Base-by-base conservation (phyloP, 225 moss, liverwort and hornwort genomes). In the Rhytidiadelphus loreus region DNA sequence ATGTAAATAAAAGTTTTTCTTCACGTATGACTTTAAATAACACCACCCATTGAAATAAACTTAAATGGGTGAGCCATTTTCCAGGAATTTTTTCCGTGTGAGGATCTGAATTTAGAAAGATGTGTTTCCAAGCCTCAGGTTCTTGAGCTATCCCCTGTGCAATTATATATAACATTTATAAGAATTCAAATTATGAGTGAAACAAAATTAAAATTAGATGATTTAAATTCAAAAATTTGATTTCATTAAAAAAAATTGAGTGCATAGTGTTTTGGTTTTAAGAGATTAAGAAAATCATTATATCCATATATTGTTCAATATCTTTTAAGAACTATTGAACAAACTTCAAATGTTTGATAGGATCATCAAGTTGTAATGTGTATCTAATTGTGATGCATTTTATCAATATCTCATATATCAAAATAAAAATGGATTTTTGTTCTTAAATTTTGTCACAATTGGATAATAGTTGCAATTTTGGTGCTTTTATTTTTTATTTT, bases 1-100 rank as follows among this genome's bases (percentile, higher is more conserved):
- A 95, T 12, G 90, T 94, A 65, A 95, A 98, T 4, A 96, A 50
- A 37, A 98, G 43, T 41, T 98, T 97, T 50, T 98, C 98, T 70
- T 95, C 95, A 7, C 97, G 94, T 10, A 97, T 91, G 20, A 96
- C 90, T 87, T 96, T 96, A 2, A 95, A 76, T 26, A 97, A 17
- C 5, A 96, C 85, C 11, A 98, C 91, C 88, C 95, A 95, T 48
- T 97, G 97, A 73, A 98, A 98, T 12, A 90, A 86, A 77, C 53
- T 91, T 29, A 94, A 66, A 21, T 58, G 43, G 6, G 86, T 80
- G 2, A 10, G 22, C 98, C 98, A 98, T 53, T 89, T 91, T 72
- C 72, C 63, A 0, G 96, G 97, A 7, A 96, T 44, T 6, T 86
- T 86, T 65, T 93, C 91, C 4, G 15, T 87, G 20, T 97, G 97